Conservation (phyloP, 2,329 filamentous ascomycete species). For the Metarhizium rileyi region DNA sequence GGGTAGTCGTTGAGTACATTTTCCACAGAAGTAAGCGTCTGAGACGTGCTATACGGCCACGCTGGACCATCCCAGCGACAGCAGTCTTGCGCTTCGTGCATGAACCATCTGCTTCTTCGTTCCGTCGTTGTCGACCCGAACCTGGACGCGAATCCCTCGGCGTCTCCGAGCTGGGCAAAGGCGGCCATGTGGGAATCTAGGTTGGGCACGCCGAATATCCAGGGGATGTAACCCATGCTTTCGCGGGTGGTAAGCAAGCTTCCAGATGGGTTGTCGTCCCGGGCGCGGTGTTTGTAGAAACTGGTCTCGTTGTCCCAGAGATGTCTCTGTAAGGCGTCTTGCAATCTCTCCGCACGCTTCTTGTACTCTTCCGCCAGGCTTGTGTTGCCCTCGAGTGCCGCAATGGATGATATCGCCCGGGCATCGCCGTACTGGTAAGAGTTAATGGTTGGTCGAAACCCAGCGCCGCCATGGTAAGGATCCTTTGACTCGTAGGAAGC, state of each 20-base stretch:
- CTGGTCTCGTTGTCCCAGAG: slow-evolving; percentile 28
- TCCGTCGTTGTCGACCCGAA: slow-evolving; percentile 34
- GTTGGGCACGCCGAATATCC: slow-evolving; percentile 30
- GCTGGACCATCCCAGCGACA: slow-evolving; percentile 35
- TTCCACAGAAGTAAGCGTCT: slow-evolving; percentile 30
- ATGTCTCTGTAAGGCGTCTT: slow-evolving; percentile 22
- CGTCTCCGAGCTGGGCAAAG: slow-evolving; percentile 9
- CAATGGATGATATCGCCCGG: slow-evolving; percentile 26
- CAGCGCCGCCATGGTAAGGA: slow-evolving; percentile 27
- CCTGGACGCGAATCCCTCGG: slow-evolving; percentile 24
- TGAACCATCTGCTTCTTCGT: slow-evolving; percentile 29
- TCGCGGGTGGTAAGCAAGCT: slow-evolving; percentile 26
- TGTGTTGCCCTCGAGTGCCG: slow-evolving; percentile 13
- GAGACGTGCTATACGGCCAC: slow-evolving; percentile 34
- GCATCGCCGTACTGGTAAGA: slow-evolving; percentile 34
- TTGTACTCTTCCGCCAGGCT: slow-evolving; percentile 20
- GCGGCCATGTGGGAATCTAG: slow-evolving; percentile 15
- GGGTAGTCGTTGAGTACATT: slow-evolving; percentile 20
- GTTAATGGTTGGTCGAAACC: slow-evolving; percentile 32
- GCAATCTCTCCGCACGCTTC: slow-evolving; percentile 22
- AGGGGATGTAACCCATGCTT: slow-evolving; percentile 32
- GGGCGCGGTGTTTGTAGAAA: slow-evolving; percentile 30
- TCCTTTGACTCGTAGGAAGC: slow-evolving; percentile 16
- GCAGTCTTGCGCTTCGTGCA: slow-evolving; percentile 15
- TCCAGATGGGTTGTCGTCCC: slow-evolving; percentile 20